A percentile compares a stretch with the other conserved stretches of the same genome.
Conservation (phyloP, 2,329 filamentous ascomycete genomes). For the Immersiporthe knoxdaviesiana region DNA sequence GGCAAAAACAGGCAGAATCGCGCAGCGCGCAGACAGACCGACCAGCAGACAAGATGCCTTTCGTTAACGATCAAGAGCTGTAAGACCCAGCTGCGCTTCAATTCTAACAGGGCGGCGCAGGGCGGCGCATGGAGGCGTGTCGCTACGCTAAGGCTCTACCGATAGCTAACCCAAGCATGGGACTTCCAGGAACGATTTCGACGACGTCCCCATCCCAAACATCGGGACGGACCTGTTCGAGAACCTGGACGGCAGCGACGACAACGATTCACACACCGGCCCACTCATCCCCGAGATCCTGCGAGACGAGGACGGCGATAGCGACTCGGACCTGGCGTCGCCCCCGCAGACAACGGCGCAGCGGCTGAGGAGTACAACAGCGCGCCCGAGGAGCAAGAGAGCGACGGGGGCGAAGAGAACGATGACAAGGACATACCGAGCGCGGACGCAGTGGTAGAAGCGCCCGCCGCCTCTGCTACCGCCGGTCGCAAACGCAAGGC, state of each 20-base stretch:
- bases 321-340: not conserved
- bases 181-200: conserved; percentile 12
- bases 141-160: not conserved
- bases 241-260: conserved; percentile 18
- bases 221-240: conserved; percentile 25
- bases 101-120: not conserved
- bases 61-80: conserved; percentile 22
- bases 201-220: conserved; percentile 20
- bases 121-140: not conserved
- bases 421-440: conserved; percentile 14
- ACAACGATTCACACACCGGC: conserved; percentile 18
- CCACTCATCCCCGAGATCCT: conserved; percentile 19
- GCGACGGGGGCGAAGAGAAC: not conserved
- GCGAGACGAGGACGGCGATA: conserved; percentile 12
- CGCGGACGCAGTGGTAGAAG: conserved; percentile 25
- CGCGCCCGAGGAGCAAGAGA: not conserved
- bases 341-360: not conserved
- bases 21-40: not conserved
- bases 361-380: not conserved
- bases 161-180: not conserved
- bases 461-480: conserved; percentile 21
- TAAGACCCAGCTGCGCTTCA: conserved; percentile 16
- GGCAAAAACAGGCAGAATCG: not conserved
- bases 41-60: conserved; percentile 26
- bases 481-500: conserved; percentile 27